Evolutionary conservation across 2,329 filamentous ascomycete species (phyloP).

Genomic region (Fusarium foetens): DNA sequence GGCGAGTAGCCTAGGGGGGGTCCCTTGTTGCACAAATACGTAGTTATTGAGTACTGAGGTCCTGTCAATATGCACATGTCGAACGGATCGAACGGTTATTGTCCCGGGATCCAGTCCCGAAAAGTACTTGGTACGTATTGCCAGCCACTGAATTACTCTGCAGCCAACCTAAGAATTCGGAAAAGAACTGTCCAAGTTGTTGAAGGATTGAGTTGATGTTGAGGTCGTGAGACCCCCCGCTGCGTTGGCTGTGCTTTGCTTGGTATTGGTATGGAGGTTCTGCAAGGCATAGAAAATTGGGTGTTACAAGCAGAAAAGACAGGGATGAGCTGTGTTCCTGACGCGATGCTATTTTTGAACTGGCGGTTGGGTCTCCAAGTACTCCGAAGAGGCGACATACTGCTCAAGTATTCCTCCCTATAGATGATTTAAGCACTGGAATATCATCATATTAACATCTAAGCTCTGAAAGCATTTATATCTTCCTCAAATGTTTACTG

Average conservation of each 20-base stretch:
- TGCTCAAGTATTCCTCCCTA: neutral
- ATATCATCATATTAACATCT: neutral
- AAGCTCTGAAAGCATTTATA: too few species aligned
- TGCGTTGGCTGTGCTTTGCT: constrained; percentile 15
- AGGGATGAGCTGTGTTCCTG: constrained; percentile 22
- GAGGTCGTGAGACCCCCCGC: constrained; percentile 12
- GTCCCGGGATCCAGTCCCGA: neutral
- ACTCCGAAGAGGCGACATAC: neutral
- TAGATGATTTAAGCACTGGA: neutral
- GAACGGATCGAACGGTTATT: constrained; percentile 3
- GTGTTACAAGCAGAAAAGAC: neutral
- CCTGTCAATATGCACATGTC: constrained; percentile 2
- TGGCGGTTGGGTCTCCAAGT: neutral
- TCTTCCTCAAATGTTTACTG: neutral
- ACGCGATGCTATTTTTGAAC: constrained; percentile 34
- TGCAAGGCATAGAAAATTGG: constrained; percentile 17
- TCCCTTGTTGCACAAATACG: constrained; percentile 4
- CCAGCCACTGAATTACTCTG: neutral
- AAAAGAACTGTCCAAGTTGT: neutral
- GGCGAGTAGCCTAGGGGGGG: constrained; percentile 14
- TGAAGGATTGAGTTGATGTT: neutral
- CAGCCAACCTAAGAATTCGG: too few species aligned
- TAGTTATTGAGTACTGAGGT: neutral
- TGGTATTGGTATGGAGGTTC: neutral
- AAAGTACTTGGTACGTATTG: neutral